These are phyloP conservation scores for Fusarium armeniacum DNA, from an alignment of 2,329 filamentous ascomycete species.

Conservation along the genomic window DNA sequence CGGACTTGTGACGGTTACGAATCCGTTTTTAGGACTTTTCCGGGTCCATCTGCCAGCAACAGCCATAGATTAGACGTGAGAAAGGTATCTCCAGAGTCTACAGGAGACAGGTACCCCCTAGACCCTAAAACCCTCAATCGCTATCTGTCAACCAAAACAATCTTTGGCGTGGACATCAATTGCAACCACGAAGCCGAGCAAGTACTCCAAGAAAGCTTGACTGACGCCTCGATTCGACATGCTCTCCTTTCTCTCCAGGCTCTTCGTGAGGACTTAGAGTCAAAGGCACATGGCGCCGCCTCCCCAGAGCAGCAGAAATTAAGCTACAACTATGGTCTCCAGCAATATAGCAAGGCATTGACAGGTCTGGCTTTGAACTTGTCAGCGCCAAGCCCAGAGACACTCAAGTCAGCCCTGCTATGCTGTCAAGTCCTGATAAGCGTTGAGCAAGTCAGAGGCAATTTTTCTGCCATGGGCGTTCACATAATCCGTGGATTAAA, in stretches of 20 bases:
- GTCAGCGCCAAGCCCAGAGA: slow-evolving; percentile 50
- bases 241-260: slow-evolving; percentile 58
- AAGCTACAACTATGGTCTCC: slow-evolving; percentile 56
- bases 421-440: slow-evolving; percentile 64
- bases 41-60: slow-evolving; percentile 35
- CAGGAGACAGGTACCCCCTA: no score
- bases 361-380: slow-evolving; percentile 57
- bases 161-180: slow-evolving; percentile 56
- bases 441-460: slow-evolving; percentile 60
- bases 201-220: slow-evolving; percentile 56
- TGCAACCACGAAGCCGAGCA: slow-evolving; percentile 58
- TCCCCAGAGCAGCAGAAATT: slow-evolving; percentile 49
- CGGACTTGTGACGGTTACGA: slow-evolving; percentile 61
- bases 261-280: slow-evolving; percentile 58
- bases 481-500: slow-evolving; percentile 60
- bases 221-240: no score
- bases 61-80: neutral
- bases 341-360: slow-evolving; percentile 60
- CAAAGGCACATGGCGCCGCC: slow-evolving; percentile 45
- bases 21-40: slow-evolving; percentile 54
- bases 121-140: slow-evolving; percentile 55
- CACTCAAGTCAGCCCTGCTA: slow-evolving; percentile 57
- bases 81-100: neutral
- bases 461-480: slow-evolving; percentile 59
- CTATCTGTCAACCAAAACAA: slow-evolving; percentile 60